phyloP scores from a whole-genome alignment of 306 rosid species.

The Quercus dentata region DNA sequence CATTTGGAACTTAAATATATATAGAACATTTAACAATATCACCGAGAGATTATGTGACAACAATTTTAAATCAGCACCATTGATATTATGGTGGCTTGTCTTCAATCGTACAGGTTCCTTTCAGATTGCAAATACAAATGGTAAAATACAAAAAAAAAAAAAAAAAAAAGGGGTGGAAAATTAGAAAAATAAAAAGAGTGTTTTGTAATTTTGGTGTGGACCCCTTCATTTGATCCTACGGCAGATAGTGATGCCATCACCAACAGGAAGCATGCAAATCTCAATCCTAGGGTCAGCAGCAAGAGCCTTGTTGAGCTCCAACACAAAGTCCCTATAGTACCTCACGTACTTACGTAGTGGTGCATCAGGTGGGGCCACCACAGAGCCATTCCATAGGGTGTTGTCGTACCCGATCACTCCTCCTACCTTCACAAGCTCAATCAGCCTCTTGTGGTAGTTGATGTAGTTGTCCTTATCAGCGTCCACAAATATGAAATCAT shows the following conservation, averaged over 20 bases:
- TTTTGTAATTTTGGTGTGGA: too few species aligned
- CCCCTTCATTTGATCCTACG: conserved; percentile 55
- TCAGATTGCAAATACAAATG: not conserved
- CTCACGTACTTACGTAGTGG: conserved; percentile 81
- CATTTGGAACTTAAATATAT: too few species aligned
- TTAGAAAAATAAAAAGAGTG: not conserved
- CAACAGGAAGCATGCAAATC: conserved; percentile 84
- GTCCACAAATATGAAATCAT: conserved; percentile 82
- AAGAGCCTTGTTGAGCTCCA: conserved; percentile 83
- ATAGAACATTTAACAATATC: too few species aligned
- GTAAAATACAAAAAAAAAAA: not conserved
- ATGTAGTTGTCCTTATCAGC: conserved; percentile 91
- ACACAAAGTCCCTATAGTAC: conserved; percentile 80
- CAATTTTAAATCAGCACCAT: too few species aligned
- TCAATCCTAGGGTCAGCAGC: conserved; percentile 88
- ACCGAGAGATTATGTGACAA: too few species aligned
- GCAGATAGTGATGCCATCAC: conserved; percentile 89
- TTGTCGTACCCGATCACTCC: conserved; percentile 92
- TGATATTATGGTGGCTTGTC: too few species aligned
- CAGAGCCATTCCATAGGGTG: conserved; percentile 92
- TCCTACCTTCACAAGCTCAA: conserved; percentile 75
- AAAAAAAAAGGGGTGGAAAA: not conserved
- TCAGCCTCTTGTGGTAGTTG: conserved; percentile 87
- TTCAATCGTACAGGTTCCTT: not conserved
- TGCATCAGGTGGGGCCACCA: conserved; percentile 86